phyloP scores from a whole-genome alignment of 768 basidiomycete species.

The Pleurotus ostreatus region DNA sequence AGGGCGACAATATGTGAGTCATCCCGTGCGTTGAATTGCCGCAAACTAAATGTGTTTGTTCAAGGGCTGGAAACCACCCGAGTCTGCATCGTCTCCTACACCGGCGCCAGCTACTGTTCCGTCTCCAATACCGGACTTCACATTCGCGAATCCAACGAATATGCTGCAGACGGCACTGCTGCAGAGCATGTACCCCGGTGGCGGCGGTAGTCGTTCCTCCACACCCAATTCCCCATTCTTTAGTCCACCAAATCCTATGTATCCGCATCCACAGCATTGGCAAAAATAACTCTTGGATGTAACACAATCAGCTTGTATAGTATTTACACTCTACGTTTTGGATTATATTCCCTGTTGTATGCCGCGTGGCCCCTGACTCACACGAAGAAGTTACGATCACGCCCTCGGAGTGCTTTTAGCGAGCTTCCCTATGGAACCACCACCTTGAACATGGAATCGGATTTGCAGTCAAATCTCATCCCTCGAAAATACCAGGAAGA shows the following conservation, averaged over 20 bases:
- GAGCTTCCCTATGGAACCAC: no score
- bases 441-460: no score
- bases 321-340: background rate
- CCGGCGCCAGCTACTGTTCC: background rate
- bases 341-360: background rate
- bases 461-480: no score
- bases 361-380: no score
- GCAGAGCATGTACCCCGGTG: background rate
- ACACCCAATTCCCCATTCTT: conserved; percentile 1
- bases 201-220: background rate
- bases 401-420: no score
- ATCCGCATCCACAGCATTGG: background rate
- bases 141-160: background rate
- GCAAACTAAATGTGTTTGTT: background rate
- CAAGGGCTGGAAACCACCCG: conserved; percentile 7
- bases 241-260: background rate
- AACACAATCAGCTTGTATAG: background rate
- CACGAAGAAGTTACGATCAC: no score
- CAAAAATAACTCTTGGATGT: background rate
- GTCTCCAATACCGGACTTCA: background rate
- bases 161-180: background rate
- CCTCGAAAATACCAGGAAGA: conserved; percentile 11
- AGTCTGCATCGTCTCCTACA: background rate
- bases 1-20: conserved; percentile 66
- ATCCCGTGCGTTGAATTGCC: background rate